A percentile compares a stretch with the other conserved stretches of the same genome.
phyloP scores from a whole-genome alignment of 805 yeast genomes.

The Hanseniaspora jakobsenii region DNA sequence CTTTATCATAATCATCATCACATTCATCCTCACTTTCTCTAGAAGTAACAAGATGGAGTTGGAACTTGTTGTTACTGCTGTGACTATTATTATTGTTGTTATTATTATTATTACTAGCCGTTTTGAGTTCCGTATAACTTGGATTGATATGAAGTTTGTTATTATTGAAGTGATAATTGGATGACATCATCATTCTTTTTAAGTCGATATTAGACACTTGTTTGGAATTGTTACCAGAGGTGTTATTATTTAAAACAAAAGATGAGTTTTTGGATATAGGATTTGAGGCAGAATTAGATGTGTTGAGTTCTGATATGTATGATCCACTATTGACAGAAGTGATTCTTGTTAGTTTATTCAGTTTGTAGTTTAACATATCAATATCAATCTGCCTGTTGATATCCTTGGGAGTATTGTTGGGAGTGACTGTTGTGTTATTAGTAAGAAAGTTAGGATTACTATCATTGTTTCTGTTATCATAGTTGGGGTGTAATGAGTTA shows the following conservation, averaged over 20 bases:
- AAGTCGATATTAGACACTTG: conserved; percentile 10
- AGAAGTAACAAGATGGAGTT: conserved; percentile 4
- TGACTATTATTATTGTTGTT: not conserved
- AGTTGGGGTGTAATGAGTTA: no score
- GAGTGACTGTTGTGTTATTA: not conserved
- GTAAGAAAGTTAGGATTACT: no score
- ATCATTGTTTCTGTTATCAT: no score
- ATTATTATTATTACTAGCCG: not conserved
- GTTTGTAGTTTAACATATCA: not conserved
- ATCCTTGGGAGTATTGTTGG: conserved; percentile 1
- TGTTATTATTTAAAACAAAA: not conserved
- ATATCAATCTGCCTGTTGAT: not conserved
- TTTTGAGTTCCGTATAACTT: no score
- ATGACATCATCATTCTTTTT: conserved; percentile 10
- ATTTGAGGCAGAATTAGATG: conserved; percentile 2
- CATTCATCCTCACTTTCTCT: conserved; percentile 8
- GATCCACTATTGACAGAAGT: conserved; percentile 14
- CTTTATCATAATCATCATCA: conserved; percentile 3
- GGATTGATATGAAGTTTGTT: no score
- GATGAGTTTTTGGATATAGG: conserved; percentile 4
- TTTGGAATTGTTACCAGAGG: conserved; percentile 5
- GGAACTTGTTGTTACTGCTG: not conserved
- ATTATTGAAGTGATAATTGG: not conserved
- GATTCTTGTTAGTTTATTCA: conserved; percentile 7
- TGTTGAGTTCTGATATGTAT: conserved; percentile 5